These are phyloP conservation scores for Heracleum sosnowskyi DNA, from an alignment of 129 eudicot genomes.

Conservation along the genomic window DNA sequence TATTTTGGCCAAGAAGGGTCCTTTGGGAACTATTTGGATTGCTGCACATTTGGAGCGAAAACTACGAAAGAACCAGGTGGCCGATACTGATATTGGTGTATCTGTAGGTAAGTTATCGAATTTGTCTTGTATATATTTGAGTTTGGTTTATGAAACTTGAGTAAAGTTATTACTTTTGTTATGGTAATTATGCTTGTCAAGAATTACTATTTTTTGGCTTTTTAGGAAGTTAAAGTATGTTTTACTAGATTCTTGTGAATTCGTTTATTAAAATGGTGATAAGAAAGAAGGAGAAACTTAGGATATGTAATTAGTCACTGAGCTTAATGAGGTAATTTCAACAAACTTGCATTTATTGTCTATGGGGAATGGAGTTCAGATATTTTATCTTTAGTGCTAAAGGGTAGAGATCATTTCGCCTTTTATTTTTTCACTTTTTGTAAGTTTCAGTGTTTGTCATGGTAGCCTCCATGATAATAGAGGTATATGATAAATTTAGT, in stretches of 20 bases:
- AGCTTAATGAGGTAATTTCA: neutral
- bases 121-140: neutral
- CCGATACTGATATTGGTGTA: conserved; percentile 90
- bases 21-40: conserved; percentile 91
- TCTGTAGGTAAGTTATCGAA: conserved; percentile 61
- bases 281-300: neutral
- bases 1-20: conserved; percentile 94
- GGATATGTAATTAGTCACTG: neutral
- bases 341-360: neutral
- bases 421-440: neutral
- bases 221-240: neutral
- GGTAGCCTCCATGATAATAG: neutral
- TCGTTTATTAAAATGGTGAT: neutral
- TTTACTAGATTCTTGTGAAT: neutral
- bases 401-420: neutral
- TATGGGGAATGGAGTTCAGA: neutral
- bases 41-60: conserved; percentile 96
- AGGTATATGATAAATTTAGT: neutral
- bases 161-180: neutral
- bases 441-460: neutral
- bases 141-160: neutral
- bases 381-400: neutral
- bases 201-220: neutral
- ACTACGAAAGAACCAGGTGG: conserved; percentile 92
- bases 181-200: neutral